Evolutionary conservation across 2,329 filamentous ascomycete genomes (phyloP), one percentile per base, ranked within the genome.

Genomic region (Fusarium beomiforme): DNA sequence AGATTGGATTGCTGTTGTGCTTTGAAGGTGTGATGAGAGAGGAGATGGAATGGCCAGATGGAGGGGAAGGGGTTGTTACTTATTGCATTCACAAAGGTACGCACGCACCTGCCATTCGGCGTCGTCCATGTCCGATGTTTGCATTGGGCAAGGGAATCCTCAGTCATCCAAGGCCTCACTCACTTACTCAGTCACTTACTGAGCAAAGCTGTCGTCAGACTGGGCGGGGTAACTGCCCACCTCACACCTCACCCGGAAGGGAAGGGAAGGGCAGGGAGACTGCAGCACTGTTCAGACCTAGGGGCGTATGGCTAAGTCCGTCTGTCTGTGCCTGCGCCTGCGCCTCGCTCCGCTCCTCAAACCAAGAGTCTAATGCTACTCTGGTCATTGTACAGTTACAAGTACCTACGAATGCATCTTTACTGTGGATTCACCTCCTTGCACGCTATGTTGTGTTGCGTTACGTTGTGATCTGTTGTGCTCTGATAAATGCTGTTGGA

Each of bases 181-280:
- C 29, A 26, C 46, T 43, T 33, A 31, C 33, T 49, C 41, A 31
- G 37, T 49, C 36, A 19, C 57, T 55, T 55, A 63, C 43, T 75
- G 74, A 76, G 77, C 77, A 79, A 79, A 76, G 78, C 77, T 80
- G 79, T 81, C 79, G 80, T 81, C 80, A 82, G 80, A 81, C 78
- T 79, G 81, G 81, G 81, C 82, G 82, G 82, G 82, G 82, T 83
- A 83, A 79, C 73, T 73, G 70, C 63, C 65, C 72, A 74, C 47
- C 47, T 36, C 29, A 29, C 31, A 51, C 47, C 47, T 51, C 57
- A 73, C 57, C 71, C 64, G 55, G 59, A 71, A 67, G n/a, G 47
- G 55, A 67, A 44, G 31, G 47, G 47, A 54, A 34, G 33, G 59
- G 57, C 42, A 29, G 29, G 6, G 29, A 29, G 29, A 10, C 8